Base-by-base conservation (phyloP, 352 stramenopile species). In the Phytopythium boreale region DNA sequence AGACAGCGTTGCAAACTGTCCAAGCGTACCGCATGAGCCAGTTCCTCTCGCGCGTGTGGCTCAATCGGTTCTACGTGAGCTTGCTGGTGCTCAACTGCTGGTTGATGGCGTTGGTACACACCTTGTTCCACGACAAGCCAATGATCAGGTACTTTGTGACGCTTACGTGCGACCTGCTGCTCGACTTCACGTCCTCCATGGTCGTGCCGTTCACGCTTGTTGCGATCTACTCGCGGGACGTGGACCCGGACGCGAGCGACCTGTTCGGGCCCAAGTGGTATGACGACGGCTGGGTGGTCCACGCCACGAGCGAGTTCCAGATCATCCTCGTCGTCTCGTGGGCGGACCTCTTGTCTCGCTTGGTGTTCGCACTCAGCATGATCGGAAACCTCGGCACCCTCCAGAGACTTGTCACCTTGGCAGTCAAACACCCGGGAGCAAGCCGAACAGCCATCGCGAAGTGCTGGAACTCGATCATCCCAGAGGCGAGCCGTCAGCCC, bases 281-380 rank as follows among this genome's bases (percentile, higher is more conserved):
- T 50, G 63, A 75, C 31, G 71, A 86, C 50, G 44, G 47, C 8
- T 84, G 75, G 77, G 66, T 74, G 1, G 63, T 74, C 19, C 62
- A 79, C 34, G 68, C 68, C 2, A 71, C 75, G 43, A 80, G 70
- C 55, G 75, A 86, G 26, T 77, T 86, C 47, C 68, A 73, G 44
- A 63, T 88, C 29, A 59, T 78, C n/a, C 43, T 80, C n/a, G 72
- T 82, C 8, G 52, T 27, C 11, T 80, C 72, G 0, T 71, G 68
- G 58, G 67, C 43, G 0, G 72, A 83, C 34, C 44, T 72, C 6
- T 24, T 47, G 0, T 71, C 75, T 29, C 65, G 61, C 22, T 58
- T 64, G 24, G 10, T 80, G 2, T 70, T 82, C 49, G 68, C 67
- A 6, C 4, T 79, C 12, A 73, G 71, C 11, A 70, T 75, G 52